phyloP scores from a whole-genome alignment of 805 yeast genomes.

The Yamadazyma olivae region DNA sequence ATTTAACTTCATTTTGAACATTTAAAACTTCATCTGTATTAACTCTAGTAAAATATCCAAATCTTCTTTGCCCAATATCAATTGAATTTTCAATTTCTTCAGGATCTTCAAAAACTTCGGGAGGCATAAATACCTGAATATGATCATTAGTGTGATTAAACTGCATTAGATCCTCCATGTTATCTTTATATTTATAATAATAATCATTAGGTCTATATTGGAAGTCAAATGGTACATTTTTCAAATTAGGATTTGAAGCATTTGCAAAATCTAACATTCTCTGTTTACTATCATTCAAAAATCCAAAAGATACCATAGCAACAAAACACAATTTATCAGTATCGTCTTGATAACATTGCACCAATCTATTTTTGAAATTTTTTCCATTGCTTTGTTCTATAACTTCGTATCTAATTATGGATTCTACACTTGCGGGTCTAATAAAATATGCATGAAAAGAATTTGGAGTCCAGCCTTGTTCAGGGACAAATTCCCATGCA shows the following conservation, averaged over 20 bases:
- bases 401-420: constrained; percentile 29
- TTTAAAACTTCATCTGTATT: constrained; percentile 23
- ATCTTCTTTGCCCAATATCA: constrained; percentile 22
- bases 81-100: constrained; percentile 8
- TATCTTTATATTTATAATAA: constrained; percentile 25
- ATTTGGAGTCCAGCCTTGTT: constrained; percentile 30
- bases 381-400: constrained; percentile 31
- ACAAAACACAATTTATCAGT: constrained; percentile 26
- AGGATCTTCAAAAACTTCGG: constrained; percentile 14
- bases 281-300: constrained; percentile 20
- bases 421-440: constrained; percentile 29
- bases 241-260: constrained; percentile 14
- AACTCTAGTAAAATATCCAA: constrained; percentile 31
- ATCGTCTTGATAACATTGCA: constrained; percentile 28
- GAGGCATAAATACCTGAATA: constrained; percentile 13
- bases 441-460: constrained; percentile 39
- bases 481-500: constrained; percentile 29
- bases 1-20: constrained; percentile 17
- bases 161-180: constrained; percentile 10
- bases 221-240: constrained; percentile 29
- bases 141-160: constrained; percentile 24
- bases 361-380: constrained; percentile 31
- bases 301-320: constrained; percentile 35
- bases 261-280: constrained; percentile 13
- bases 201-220: constrained; percentile 24